A percentile compares a stretch with the other conserved stretches of the same genome.
phyloP scores from a whole-genome alignment of 129 eudicot species.

The Helichrysum umbraculigerum region DNA sequence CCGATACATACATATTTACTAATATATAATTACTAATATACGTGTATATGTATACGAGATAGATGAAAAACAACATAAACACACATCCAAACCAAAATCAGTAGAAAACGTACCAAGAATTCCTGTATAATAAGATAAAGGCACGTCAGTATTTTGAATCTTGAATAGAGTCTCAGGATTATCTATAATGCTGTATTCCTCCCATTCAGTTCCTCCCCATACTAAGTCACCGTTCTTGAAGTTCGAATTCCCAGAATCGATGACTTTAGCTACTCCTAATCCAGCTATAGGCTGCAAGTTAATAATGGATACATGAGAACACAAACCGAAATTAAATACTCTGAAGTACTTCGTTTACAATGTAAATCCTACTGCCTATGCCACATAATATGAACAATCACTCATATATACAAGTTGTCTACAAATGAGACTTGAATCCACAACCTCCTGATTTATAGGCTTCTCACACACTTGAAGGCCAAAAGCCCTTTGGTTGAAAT shows the following conservation, averaged over 20 bases:
- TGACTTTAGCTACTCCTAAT: constrained; percentile 58
- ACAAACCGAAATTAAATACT: not conserved
- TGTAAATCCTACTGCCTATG: too few relatives aligned
- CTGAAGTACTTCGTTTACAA: too few relatives aligned
- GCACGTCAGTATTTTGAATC: constrained; percentile 59
- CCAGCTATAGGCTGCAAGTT: constrained; percentile 53
- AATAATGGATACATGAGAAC: not conserved
- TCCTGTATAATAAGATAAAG: constrained; percentile 80
- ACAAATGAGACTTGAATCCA: too few relatives aligned
- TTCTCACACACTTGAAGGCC: too few relatives aligned
- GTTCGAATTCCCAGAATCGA: constrained; percentile 58
- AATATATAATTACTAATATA: too few relatives aligned
- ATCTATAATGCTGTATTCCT: constrained; percentile 62
- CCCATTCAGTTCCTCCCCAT: constrained; percentile 76
- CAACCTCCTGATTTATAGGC: too few relatives aligned
- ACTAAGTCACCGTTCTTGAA: constrained; percentile 61
- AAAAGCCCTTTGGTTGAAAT: not conserved
- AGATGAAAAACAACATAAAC: too few relatives aligned
- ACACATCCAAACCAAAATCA: too few relatives aligned
- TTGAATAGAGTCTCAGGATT: constrained; percentile 36
- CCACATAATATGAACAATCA: too few relatives aligned
- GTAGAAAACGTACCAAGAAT: constrained; percentile 53
- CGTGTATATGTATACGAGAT: too few relatives aligned
- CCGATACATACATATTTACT: constrained; percentile 14
- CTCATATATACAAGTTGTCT: too few relatives aligned